These are phyloP conservation scores for Boletus subparvulus DNA, from an alignment of 768 basidiomycete species.

Conservation along the genomic window DNA sequence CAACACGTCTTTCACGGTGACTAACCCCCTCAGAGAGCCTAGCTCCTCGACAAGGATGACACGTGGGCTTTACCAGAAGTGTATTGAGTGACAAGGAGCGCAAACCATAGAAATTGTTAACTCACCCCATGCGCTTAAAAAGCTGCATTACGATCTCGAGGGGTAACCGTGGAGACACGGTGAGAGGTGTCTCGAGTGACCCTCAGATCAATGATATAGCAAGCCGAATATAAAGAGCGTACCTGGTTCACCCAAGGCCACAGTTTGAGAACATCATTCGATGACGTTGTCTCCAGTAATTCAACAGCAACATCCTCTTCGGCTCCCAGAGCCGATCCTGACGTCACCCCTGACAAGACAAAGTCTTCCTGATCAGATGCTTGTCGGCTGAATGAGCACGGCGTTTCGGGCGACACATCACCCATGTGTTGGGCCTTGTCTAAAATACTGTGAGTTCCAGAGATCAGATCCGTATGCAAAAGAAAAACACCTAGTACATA, in stretches of 20 bases:
- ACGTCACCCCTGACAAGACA: constrained; percentile 41
- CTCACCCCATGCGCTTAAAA: constrained; percentile 97
- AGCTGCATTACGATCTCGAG: constrained; percentile 97
- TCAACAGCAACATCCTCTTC: constrained; percentile 71
- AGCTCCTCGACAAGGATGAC: constrained; percentile 93
- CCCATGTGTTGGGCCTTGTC: constrained; percentile 71
- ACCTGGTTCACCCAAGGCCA: constrained; percentile 98
- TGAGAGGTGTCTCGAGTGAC: constrained; percentile 77
- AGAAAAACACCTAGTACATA: constrained; percentile 72
- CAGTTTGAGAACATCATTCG: constrained; percentile 59
- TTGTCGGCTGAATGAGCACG: constrained; percentile 63
- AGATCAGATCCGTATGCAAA: neutral
- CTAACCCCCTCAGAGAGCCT: constrained; percentile 77
- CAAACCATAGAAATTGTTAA: constrained; percentile 10
- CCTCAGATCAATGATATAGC: neutral
- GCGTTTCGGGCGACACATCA: constrained; percentile 60
- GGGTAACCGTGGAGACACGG: constrained; percentile 87
- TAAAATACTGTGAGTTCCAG: constrained; percentile 29
- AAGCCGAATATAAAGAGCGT: constrained; percentile 3
- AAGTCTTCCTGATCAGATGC: constrained; percentile 54
- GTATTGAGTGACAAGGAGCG: neutral
- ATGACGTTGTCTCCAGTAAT: constrained; percentile 58
- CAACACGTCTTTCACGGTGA: constrained; percentile 95
- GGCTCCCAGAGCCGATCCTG: constrained; percentile 52
- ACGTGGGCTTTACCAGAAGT: constrained; percentile 62